These are phyloP conservation scores for Naganishia liquefaciens DNA, from an alignment of 1,284 basidiomycete genomes.

Conservation along the genomic window DNA sequence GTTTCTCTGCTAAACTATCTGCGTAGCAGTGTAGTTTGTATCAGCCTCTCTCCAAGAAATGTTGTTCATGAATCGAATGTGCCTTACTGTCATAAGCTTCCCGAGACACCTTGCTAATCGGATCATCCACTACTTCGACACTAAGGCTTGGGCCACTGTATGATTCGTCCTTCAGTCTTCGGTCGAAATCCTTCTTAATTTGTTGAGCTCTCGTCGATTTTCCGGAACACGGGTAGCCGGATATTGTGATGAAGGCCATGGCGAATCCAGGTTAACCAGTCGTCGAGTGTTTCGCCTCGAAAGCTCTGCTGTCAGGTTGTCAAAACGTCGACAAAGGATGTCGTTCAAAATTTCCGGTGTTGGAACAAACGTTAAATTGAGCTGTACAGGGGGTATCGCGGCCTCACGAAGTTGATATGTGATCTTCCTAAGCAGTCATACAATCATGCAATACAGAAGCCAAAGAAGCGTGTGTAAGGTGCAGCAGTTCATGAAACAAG, in stretches of 20 bases:
- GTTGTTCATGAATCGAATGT: background rate
- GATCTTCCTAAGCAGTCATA: too few species aligned
- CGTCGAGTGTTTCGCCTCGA: too few species aligned
- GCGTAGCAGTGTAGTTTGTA: background rate
- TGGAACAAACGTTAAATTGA: too few species aligned
- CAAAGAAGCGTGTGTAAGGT: too few species aligned
- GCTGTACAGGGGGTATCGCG: too few species aligned
- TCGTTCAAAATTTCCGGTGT: too few species aligned
- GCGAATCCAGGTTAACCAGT: background rate
- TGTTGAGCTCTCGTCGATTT: conserved; percentile 74
- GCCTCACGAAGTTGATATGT: too few species aligned
- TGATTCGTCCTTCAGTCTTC: conserved; percentile 58
- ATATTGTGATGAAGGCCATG: conserved; percentile 92
- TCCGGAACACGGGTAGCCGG: conserved; percentile 86
- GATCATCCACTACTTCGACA: conserved; percentile 76
- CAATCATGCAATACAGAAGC: too few species aligned
- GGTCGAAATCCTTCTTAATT: conserved; percentile 65
- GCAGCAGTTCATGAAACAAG: background rate
- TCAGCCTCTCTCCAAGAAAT: background rate
- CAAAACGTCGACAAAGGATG: too few species aligned
- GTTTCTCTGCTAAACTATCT: conserved; percentile 85
- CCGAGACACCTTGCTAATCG: conserved; percentile 66
- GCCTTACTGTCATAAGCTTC: conserved; percentile 72
- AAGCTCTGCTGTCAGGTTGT: too few species aligned
- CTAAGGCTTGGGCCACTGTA: conserved; percentile 62